These are phyloP conservation scores for Leishmania tarentolae DNA, from an alignment of 208 protist genomes.

Conservation along the genomic window DNA sequence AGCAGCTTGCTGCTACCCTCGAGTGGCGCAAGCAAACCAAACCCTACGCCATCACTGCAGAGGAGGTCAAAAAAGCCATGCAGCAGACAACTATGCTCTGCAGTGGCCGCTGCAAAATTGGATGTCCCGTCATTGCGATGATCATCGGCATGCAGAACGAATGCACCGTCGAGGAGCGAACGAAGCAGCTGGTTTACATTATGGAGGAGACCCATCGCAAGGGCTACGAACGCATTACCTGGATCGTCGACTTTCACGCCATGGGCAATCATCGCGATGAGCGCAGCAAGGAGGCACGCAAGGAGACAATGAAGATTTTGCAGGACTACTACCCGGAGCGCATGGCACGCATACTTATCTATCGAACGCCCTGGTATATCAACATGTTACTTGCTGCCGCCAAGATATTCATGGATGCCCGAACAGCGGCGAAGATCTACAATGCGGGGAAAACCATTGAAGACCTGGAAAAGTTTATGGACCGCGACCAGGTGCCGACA, in stretches of 20 bases:
- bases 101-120: constrained; percentile 41
- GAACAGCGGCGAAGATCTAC: constrained; percentile 47
- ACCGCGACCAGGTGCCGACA: constrained; percentile 36
- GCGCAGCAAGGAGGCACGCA: constrained; percentile 42
- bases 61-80: constrained; percentile 46
- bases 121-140: constrained; percentile 62
- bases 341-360: constrained; percentile 51
- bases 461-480: constrained; percentile 49
- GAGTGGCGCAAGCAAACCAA: constrained; percentile 56
- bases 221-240: constrained; percentile 66
- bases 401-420: constrained; percentile 59
- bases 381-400: constrained; percentile 35
- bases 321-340: constrained; percentile 78
- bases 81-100: constrained; percentile 41
- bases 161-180: constrained; percentile 47
- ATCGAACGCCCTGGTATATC: constrained; percentile 68
- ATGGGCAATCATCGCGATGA: constrained; percentile 60
- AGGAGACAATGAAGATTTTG: constrained; percentile 65
- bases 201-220: constrained; percentile 60
- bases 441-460: constrained; percentile 37
- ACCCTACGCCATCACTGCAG: constrained; percentile 50
- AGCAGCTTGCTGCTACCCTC: constrained; percentile 47
- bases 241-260: constrained; percentile 68
- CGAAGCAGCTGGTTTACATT: constrained; percentile 65
- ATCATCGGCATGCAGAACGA: constrained; percentile 53